Conservation (phyloP, 2,329 filamentous ascomycete species). For the Penicillium sumatraense region DNA sequence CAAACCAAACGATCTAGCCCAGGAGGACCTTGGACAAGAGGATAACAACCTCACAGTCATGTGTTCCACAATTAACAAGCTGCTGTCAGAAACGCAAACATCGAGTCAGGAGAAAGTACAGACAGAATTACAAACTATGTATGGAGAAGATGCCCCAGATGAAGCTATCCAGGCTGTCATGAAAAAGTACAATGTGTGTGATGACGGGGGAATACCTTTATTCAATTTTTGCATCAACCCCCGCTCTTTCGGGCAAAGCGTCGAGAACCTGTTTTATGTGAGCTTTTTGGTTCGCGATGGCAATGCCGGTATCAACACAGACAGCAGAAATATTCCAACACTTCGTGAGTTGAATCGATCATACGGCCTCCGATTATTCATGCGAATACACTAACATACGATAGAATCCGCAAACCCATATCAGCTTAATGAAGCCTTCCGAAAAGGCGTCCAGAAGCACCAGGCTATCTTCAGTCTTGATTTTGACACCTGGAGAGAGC, state of each 20-base stretch:
- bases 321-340: constrained; percentile 75
- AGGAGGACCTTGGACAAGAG: constrained; percentile 75
- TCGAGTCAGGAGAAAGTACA: constrained; percentile 43
- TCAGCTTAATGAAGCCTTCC: constrained; percentile 52
- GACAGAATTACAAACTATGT: constrained; percentile 52
- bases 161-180: constrained; percentile 59
- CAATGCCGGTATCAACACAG: constrained; percentile 72
- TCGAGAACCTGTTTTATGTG: constrained; percentile 97
- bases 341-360: constrained; percentile 64
- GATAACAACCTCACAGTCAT: constrained; percentile 79
- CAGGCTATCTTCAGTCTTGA: constrained; percentile 91
- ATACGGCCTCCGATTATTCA: neutral
- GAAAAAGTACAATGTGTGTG: constrained; percentile 67
- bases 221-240: constrained; percentile 92
- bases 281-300: constrained; percentile 93
- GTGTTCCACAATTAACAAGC: constrained; percentile 73
- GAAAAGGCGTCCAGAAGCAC: constrained; percentile 67
- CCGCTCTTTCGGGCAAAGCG: constrained; percentile 85
- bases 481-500: constrained; percentile 77
- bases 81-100: constrained; percentile 54
- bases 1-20: constrained; percentile 75
- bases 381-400: constrained; percentile 20
- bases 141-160: constrained; percentile 36
- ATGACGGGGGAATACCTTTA: constrained; percentile 73
- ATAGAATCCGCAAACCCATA: constrained; percentile 52